Evolutionary conservation across 768 basidiomycete genomes (phyloP), one percentile per base, ranked within the genome.

Genomic region (Leccinellum albellum): DNA sequence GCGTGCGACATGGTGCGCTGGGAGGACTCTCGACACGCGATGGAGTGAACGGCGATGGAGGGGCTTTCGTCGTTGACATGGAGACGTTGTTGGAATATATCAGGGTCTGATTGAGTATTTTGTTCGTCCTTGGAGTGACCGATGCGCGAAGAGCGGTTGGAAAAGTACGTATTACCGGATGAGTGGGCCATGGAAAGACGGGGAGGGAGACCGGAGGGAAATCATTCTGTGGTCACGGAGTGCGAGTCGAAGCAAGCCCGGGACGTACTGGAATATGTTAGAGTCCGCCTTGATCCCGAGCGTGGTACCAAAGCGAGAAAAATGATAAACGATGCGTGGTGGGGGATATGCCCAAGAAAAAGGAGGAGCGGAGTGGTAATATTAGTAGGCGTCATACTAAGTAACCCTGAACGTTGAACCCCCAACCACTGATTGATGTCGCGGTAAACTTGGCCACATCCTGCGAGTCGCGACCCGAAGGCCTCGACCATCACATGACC

Each of bases 21-120:
- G 3, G 71, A 70, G 0, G 71, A 72, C 45, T 67, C 70, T 2
- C 70, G 71, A 49, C 68, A 73, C 1, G 31, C 56, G 1, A 64
- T 54, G 32, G 53, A 32, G 15, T 58, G 50, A 17, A 33, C 46
- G n/a, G 45, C 4, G 24, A 54, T 53, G 40, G 50, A 8, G 12
- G 53, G 32, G 15, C 26, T 28, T 2, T 32, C 59, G 24, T 60
- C 52, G 50, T 61, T 61, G 23, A 59, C 50, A 9, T 51, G 35
- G 55, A 46, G 50, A 21, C 53, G 62, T 26, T 54, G 61, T 45
- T 51, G 64, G 57, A 70, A 59, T 58, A 63, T 70, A 62, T 64
- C 64, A 59, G 61, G 49, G 61, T 69, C 64, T 62, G 60, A 62
- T 66, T 61, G 69, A 44, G 61, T 57, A 55, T 58, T 58, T 42